These are phyloP conservation scores for Ceratobasidium sp. DNA, from an alignment of 1,284 basidiomycete species.

Conservation along the genomic window DNA sequence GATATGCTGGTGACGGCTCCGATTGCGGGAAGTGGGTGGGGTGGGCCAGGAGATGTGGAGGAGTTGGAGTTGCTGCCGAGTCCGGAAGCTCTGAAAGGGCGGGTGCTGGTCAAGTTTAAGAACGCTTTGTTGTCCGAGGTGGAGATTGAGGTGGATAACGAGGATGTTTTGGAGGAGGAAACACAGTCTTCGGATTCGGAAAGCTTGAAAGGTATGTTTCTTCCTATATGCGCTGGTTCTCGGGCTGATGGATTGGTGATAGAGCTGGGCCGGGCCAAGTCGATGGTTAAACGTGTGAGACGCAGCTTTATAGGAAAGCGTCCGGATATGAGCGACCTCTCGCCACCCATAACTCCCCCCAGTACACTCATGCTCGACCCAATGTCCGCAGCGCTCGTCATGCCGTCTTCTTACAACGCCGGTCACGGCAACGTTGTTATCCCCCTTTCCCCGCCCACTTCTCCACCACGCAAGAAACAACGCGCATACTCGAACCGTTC, in stretches of 20 bases:
- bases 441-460: slow-evolving; percentile 2
- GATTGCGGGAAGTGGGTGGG: slow-evolving; percentile 50
- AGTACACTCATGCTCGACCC: slow-evolving; percentile 16
- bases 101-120: slow-evolving; percentile 85
- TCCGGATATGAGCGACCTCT: slow-evolving; percentile 22
- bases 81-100: slow-evolving; percentile 84
- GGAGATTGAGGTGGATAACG: slow-evolving; percentile 55
- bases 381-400: slow-evolving; percentile 6
- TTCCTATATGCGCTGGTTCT: not conserved
- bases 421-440: not conserved
- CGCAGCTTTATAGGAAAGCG: slow-evolving; percentile 39
- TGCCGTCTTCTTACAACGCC: not conserved
- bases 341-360: not conserved
- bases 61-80: slow-evolving; percentile 75
- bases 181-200: slow-evolving; percentile 54
- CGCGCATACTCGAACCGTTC: slow-evolving; percentile 30
- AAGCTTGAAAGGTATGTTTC: slow-evolving; percentile 36
- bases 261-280: not conserved
- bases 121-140: slow-evolving; percentile 55
- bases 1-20: slow-evolving; percentile 64
- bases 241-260: slow-evolving; percentile 22
- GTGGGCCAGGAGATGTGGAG: slow-evolving; percentile 50
- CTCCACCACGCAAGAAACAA: slow-evolving; percentile 29
- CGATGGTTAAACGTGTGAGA: slow-evolving; percentile 21
- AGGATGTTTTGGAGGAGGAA: slow-evolving; percentile 47